Percentiles rank a stretch among this genome's conserved stretches.
These are phyloP conservation scores for Ascoidea asiatica DNA, from an alignment of 805 yeast species.

Conservation along the genomic window DNA sequence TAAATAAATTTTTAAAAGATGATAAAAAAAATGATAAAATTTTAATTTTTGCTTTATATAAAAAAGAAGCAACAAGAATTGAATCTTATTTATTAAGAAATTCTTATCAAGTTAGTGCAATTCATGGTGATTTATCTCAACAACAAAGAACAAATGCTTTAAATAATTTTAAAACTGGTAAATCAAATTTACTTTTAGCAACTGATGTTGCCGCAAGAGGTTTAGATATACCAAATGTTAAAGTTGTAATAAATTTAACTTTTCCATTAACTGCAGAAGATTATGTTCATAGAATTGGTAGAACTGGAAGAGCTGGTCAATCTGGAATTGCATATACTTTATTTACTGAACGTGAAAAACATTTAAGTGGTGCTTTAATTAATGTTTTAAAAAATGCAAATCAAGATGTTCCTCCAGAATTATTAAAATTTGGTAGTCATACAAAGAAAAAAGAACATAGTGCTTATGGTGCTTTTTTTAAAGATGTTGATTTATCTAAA, in stretches of 20 bases:
- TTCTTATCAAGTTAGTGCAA: constrained; percentile 78
- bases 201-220: constrained; percentile 99
- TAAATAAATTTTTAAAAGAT: constrained; percentile 64
- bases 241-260: constrained; percentile 85
- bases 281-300: constrained; percentile 93
- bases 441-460: constrained; percentile 96
- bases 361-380: constrained; percentile 84
- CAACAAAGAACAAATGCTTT: constrained; percentile 84
- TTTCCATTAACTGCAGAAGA: constrained; percentile 96
- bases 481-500: constrained; percentile 76
- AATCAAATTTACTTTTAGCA: constrained; percentile 66
- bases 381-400: constrained; percentile 88
- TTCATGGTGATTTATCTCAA: constrained; percentile 93
- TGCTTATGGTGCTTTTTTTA: constrained; percentile 96
- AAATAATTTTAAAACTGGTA: constrained; percentile 72
- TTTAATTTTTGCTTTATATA: constrained; percentile 85
- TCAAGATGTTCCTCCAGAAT: constrained; percentile 91
- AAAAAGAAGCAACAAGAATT: constrained; percentile 89
- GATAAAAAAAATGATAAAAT: constrained; percentile 63
- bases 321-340: constrained; percentile 90
- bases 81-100: constrained; percentile 62
- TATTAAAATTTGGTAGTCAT: constrained; percentile 92
- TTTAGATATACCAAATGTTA: constrained; percentile 93
- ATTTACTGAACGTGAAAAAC: constrained; percentile 95
- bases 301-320: constrained; percentile 97